A percentile compares a stretch with the other conserved stretches of the same genome.
phyloP scores from a whole-genome alignment of 2,329 filamentous ascomycete genomes.

The Emydomyces testavorans region DNA sequence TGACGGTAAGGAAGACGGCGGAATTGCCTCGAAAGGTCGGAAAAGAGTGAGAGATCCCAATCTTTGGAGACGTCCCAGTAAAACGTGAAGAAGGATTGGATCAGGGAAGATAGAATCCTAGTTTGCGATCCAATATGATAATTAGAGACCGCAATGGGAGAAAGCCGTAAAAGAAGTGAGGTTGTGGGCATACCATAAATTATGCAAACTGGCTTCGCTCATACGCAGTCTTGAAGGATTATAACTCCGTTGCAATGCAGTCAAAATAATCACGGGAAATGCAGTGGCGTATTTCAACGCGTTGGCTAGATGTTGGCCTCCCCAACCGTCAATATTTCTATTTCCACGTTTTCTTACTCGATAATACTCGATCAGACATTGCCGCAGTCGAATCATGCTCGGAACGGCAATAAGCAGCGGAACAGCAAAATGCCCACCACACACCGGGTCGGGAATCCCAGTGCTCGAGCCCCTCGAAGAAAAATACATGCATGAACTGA shows the following conservation, averaged over 20 bases:
- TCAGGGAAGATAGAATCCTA: slow-evolving; percentile 62
- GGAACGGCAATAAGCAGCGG: slow-evolving; percentile 76
- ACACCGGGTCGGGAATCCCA: slow-evolving; percentile 65
- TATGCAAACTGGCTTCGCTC: slow-evolving; percentile 45
- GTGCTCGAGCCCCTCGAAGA: slow-evolving; percentile 60
- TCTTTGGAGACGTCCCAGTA: slow-evolving; percentile 97
- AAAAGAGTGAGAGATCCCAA: slow-evolving; percentile 85
- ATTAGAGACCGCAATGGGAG: neutral
- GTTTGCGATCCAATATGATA: neutral
- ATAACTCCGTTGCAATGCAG: slow-evolving; percentile 58
- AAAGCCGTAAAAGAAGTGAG: neutral
- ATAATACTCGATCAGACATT: slow-evolving; percentile 80
- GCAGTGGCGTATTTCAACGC: slow-evolving; percentile 89
- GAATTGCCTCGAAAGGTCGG: slow-evolving; percentile 45
- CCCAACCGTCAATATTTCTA: slow-evolving; percentile 49
- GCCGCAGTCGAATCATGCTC: slow-evolving; percentile 73
- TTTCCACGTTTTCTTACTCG: slow-evolving; percentile 51
- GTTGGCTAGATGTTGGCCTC: slow-evolving; percentile 82
- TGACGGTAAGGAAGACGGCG: slow-evolving; percentile 2
- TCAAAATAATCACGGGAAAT: slow-evolving; percentile 79
- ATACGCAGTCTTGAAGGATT: slow-evolving; percentile 42
- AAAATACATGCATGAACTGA: slow-evolving; percentile 86
- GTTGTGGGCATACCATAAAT: slow-evolving; percentile 40
- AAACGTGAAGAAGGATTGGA: slow-evolving; percentile 91
- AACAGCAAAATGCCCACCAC: slow-evolving; percentile 67